These are phyloP conservation scores for Laburnicola sp. DNA, from an alignment of 2,329 filamentous ascomycete genomes.

Conservation along the genomic window DNA sequence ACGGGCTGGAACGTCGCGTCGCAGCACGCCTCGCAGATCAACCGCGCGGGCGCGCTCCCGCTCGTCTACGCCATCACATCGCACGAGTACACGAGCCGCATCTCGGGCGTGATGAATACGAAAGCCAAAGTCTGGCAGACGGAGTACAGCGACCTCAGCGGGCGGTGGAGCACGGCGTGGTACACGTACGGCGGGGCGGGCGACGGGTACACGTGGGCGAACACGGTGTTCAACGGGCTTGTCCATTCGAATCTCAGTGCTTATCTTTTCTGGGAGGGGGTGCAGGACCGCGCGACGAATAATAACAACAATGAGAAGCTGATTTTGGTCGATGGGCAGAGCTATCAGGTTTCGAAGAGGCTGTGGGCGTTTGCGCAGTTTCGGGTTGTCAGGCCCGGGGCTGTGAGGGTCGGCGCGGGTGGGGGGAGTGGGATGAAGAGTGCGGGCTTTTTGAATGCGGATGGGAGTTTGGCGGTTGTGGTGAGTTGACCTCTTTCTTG, in stretches of 20 bases:
- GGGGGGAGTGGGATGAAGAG: constrained; percentile 38
- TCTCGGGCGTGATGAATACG: constrained; percentile 48
- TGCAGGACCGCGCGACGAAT: constrained; percentile 46
- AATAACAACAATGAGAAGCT: constrained; percentile 42
- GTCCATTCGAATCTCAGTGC: constrained; percentile 54
- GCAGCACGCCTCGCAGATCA: constrained; percentile 45
- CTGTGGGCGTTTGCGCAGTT: constrained; percentile 51
- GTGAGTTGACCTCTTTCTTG: neutral
- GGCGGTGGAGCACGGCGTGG: constrained; percentile 49
- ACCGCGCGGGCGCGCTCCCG: constrained; percentile 43
- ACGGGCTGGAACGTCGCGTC: constrained; percentile 48
- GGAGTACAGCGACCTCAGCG: constrained; percentile 54
- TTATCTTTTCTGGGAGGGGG: constrained; percentile 61
- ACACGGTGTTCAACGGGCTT: constrained; percentile 56
- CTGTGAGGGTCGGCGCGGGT: constrained; percentile 40
- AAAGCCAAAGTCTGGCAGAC: constrained; percentile 56
- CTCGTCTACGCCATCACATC: constrained; percentile 48
- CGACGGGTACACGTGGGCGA: constrained; percentile 61
- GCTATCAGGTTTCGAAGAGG: constrained; percentile 40
- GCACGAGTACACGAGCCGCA: constrained; percentile 49
- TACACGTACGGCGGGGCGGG: constrained; percentile 52
- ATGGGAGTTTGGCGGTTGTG: constrained; percentile 38
- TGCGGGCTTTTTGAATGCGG: constrained; percentile 38
- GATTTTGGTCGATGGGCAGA: constrained; percentile 42
- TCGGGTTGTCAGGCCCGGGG: constrained; percentile 46